Conservation (phyloP, 202 grass and related monocot genomes). For the Tripidium arundinaceum region DNA sequence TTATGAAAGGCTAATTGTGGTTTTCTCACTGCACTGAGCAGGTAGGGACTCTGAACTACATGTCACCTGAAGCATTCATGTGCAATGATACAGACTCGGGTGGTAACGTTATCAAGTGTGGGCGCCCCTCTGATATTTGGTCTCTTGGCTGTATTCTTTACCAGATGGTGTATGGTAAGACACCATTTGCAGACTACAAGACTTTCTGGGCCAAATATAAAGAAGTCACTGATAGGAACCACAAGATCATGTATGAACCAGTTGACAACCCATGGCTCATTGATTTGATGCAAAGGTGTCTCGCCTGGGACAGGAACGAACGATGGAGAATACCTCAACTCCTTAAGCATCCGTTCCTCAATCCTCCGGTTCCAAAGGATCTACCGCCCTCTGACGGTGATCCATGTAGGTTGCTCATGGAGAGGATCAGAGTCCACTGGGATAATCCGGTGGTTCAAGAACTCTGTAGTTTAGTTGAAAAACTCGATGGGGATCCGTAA, state of each 20-base stretch:
- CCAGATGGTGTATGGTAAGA: constrained; percentile 98
- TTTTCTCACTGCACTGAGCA: constrained; percentile 32
- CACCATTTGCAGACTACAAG: constrained; percentile 83
- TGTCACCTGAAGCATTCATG: constrained; percentile 97
- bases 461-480: constrained; percentile 36
- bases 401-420: constrained; percentile 36
- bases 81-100: constrained; percentile 66
- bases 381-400: constrained; percentile 28
- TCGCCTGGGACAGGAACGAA: constrained; percentile 77
- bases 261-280: constrained; percentile 85
- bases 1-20: constrained; percentile 22
- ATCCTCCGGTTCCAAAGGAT: constrained; percentile 49
- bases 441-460: constrained; percentile 44
- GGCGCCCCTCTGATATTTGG: constrained; percentile 94
- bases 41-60: constrained; percentile 97
- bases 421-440: constrained; percentile 49
- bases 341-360: constrained; percentile 76
- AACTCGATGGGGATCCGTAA: constrained; percentile 39
- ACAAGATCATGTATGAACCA: constrained; percentile 59
- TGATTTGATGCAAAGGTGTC: constrained; percentile 77
- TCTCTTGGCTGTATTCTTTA: constrained; percentile 97
- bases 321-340: constrained; percentile 85
- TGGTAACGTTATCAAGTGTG: constrained; percentile 79
- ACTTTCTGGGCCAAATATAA: constrained; percentile 89
- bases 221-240: constrained; percentile 72